A percentile compares a stretch with the other conserved stretches of the same genome.
These are phyloP conservation scores for Oemleria cerasiformis DNA, from an alignment of 306 rosid genomes.

Conservation along the genomic window DNA sequence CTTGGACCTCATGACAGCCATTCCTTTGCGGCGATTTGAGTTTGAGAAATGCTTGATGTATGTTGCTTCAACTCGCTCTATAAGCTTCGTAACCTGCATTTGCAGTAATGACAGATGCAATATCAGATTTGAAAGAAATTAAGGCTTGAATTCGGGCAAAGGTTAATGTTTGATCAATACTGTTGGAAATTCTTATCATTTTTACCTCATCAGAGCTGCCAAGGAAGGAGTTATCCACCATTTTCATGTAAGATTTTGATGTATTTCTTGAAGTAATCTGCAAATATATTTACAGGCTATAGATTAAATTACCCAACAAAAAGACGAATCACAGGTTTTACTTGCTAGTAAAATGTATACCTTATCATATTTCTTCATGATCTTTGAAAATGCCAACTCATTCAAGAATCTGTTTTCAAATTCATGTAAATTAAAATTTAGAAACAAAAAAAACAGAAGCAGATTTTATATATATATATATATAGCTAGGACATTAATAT, in stretches of 20 bases:
- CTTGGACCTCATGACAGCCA: conserved; percentile 58
- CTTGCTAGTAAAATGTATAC: conserved; percentile 20
- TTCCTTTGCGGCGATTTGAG: conserved; percentile 59
- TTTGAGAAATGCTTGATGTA: conserved; percentile 62
- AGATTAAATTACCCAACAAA: no score
- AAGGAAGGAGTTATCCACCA: conserved; percentile 61
- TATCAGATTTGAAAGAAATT: no score
- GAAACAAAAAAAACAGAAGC: no score
- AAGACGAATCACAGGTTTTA: no score
- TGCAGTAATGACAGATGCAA: background rate
- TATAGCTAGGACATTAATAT: background rate
- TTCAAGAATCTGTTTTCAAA: conserved; percentile 55
- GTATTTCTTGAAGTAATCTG: conserved; percentile 66
- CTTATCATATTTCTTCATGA: conserved; percentile 85
- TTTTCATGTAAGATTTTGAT: conserved; percentile 56
- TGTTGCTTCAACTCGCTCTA: conserved; percentile 47
- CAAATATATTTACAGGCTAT: no score
- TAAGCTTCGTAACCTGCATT: conserved; percentile 36
- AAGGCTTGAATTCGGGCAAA: no score
- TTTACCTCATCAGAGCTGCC: conserved; percentile 78
- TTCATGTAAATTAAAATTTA: background rate
- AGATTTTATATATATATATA: no score
- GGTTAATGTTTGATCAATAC: no score
- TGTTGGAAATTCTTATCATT: background rate
- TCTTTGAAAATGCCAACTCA: conserved; percentile 68